phyloP scores from a whole-genome alignment of 148 eudicot species.

The Nepenthes mirabilis region DNA sequence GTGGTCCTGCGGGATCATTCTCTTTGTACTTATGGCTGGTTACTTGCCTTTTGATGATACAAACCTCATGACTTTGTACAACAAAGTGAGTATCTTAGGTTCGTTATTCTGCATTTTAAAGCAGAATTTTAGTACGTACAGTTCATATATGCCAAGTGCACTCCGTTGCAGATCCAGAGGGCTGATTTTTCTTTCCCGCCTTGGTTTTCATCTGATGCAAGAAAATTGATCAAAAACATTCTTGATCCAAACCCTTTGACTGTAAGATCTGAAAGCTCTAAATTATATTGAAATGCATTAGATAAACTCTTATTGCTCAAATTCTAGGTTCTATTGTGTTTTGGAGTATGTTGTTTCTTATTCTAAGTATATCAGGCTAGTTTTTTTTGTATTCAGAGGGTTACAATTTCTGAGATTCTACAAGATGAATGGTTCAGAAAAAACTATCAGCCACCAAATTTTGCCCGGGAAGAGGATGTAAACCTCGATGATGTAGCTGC shows the following conservation, averaged over 20 bases:
- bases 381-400: conserved; percentile 35
- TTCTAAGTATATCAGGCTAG: background rate
- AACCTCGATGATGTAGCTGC: conserved; percentile 85
- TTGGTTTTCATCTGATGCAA: conserved; percentile 64
- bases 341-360: background rate
- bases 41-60: conserved; percentile 83
- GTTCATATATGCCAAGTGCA: background rate
- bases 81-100: conserved; percentile 33
- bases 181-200: conserved; percentile 52
- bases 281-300: background rate
- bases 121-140: background rate
- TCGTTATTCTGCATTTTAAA: background rate
- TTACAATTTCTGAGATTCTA: conserved; percentile 52
- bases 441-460: conserved; percentile 58
- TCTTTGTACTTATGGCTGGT: conserved; percentile 88
- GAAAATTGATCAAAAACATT: conserved; percentile 50
- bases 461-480: conserved; percentile 54
- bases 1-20: conserved; percentile 91
- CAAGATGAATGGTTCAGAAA: conserved; percentile 80
- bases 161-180: conserved; percentile 40
- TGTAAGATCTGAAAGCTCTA: conserved; percentile 32
- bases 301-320: background rate
- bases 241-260: conserved; percentile 76
- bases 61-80: conserved; percentile 50
- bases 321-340: background rate